Percentiles rank a stretch among this genome's conserved stretches.
Conservation (phyloP, 2,329 filamentous ascomycete species). For the Aspergillus sp. region DNA sequence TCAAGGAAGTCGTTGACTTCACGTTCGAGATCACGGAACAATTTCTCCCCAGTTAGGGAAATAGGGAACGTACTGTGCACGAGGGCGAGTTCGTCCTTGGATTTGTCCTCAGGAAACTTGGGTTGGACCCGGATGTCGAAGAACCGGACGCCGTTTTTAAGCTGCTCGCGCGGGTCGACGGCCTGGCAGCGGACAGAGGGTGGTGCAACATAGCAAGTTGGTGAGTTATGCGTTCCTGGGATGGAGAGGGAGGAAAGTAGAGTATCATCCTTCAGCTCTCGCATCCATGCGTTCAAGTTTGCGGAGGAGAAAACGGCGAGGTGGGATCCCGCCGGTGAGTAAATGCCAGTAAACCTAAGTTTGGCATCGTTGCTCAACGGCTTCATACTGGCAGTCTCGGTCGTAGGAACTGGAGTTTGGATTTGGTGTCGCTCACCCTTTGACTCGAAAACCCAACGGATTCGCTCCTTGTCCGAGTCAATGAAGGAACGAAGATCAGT, state of each 20-base stretch:
- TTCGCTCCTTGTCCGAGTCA: slow-evolving; percentile 59
- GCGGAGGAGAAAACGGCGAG: slow-evolving; percentile 69
- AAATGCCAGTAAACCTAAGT: slow-evolving; percentile 65
- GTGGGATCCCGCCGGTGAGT: slow-evolving; percentile 55
- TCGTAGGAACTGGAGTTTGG: slow-evolving; percentile 65
- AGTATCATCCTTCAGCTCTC: slow-evolving; percentile 66
- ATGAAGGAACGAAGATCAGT: slow-evolving; percentile 64
- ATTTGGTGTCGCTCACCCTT: slow-evolving; percentile 67
- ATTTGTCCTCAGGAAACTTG: slow-evolving; percentile 54
- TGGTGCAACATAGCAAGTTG: slow-evolving; percentile 78
- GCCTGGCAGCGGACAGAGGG: slow-evolving; percentile 93
- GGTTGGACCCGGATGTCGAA: slow-evolving; percentile 85
- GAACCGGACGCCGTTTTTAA: slow-evolving; percentile 89
- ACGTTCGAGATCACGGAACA: slow-evolving; percentile 71
- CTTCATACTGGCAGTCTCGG: slow-evolving; percentile 61
- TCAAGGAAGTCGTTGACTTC: slow-evolving; percentile 74
- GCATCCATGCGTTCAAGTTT: slow-evolving; percentile 77
- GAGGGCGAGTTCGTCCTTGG: slow-evolving; percentile 69
- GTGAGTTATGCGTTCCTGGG: slow-evolving; percentile 93
- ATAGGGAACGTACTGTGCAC: slow-evolving; percentile 92
- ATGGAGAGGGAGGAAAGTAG: slow-evolving; percentile 81
- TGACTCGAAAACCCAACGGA: slow-evolving; percentile 72
- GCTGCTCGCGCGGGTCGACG: slow-evolving; percentile 72
- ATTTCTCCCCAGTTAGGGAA: slow-evolving; percentile 76
- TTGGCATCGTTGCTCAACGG: slow-evolving; percentile 54